Conservation (phyloP, 2,329 filamentous ascomycete genomes). For the Talaromyces amestolkiae region DNA sequence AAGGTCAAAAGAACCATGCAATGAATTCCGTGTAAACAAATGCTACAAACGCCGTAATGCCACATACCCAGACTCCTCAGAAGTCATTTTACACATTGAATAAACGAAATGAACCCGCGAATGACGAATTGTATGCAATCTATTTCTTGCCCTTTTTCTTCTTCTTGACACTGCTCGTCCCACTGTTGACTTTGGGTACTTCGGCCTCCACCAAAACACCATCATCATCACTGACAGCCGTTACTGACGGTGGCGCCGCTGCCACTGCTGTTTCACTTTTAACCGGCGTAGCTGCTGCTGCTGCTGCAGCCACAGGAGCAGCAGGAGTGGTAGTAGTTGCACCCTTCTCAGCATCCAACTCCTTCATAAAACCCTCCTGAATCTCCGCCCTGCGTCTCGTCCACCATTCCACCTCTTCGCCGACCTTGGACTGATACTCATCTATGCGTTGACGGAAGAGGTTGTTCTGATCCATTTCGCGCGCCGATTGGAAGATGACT, state of each 20-base stretch:
- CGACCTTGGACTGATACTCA: conserved; percentile 69
- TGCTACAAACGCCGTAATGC: conserved; percentile 5
- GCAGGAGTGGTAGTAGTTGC: conserved; percentile 18
- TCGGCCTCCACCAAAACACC: conserved; percentile 73
- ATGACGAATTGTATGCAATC: conserved; percentile 12
- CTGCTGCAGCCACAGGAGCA: background rate
- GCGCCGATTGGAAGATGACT: conserved; percentile 93
- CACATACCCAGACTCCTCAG: conserved; percentile 4
- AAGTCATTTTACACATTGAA: conserved; percentile 15
- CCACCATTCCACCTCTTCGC: conserved; percentile 87
- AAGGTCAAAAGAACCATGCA: background rate
- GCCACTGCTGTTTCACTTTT: background rate
- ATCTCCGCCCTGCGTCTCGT: conserved; percentile 74
- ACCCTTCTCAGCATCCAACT: conserved; percentile 55
- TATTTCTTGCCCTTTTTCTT: conserved; percentile 52
- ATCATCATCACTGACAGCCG: conserved; percentile 62
- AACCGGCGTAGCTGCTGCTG: background rate
- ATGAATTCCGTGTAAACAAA: background rate
- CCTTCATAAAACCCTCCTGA: conserved; percentile 75
- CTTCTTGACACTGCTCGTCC: conserved; percentile 38
- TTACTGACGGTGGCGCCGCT: background rate
- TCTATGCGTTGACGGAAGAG: conserved; percentile 71
- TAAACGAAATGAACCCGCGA: background rate
- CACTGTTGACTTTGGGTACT: conserved; percentile 40
- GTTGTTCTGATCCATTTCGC: conserved; percentile 88